Evolutionary conservation across 495 filamentous ascomycete genomes (phyloP), one percentile per base, ranked within the genome.

Genomic region (Sphaerosporella brunnea): DNA sequence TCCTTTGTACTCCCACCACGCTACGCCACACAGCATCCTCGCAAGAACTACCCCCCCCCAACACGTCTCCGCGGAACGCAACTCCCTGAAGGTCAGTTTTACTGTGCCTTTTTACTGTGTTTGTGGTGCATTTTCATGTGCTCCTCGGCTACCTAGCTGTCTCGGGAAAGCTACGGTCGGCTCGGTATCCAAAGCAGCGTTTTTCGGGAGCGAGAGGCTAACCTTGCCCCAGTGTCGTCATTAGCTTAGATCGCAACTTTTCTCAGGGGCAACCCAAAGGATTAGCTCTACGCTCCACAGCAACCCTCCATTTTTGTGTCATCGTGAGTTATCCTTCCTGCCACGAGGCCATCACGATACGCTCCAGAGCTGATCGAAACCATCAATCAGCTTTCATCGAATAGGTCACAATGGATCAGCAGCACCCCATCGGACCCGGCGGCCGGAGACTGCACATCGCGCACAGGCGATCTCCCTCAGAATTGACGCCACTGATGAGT

Each of bases 401-500:
- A 32, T 32, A 32, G 28, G 28, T 32, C 15, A 37, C 16, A 53
- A 93, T 93, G 84, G 86, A 93, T 67, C 76, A 65, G 48, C 61
- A 65, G 54, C 65, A 67, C 55, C 66, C 66, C 64, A 68, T 79
- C 63, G 86, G 85, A 51, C 83, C 88, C 51, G 67, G 78, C 50
- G 86, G 86, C 55, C 86, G 90, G 60, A 80, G 86, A 64, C 75
- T 96, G 55, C 88, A 96, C 68, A 95, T 97, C 63, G 90, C 92
- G 59, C 90, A 97, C 67, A 79, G 90, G 61, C 76, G 90, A 65
- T 96, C 86, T 67, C 90, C 90, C 39, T 96, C 92, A 51, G 92
- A 96, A 72, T 71, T 97, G 60, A 97, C 90, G 38, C 92, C 92
- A 50, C 69, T 97, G 65, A 94, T 96, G 83, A 93, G 92, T 87